A percentile compares a stretch with the other conserved stretches of the same genome.
Evolutionary conservation across 225 moss, liverwort and hornwort species (phyloP).

Genomic region (Pseudoscleropodium purum): DNA sequence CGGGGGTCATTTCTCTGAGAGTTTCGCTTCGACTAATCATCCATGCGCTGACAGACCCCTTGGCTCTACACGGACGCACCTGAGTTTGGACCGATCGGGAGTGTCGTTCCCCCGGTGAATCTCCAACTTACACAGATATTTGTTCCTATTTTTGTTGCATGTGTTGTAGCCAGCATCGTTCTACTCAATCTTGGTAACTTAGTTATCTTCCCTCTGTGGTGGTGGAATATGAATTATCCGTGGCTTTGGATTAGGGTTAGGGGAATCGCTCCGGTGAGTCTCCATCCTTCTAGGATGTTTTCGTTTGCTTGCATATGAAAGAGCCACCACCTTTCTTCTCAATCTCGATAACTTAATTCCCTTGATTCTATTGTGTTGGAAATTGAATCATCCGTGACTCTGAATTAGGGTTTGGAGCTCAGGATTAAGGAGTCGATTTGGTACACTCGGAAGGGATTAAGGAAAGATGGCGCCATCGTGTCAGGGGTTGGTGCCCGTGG

Average conservation of each 20-base stretch:
- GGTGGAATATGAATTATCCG: background rate
- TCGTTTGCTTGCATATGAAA: background rate
- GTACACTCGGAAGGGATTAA: background rate
- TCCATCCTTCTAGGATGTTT: background rate
- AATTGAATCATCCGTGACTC: background rate
- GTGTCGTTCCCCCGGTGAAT: background rate
- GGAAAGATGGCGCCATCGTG: slow-evolving; percentile 55
- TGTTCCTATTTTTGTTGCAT: background rate
- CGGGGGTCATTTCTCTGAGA: too few species aligned
- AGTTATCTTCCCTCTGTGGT: background rate
- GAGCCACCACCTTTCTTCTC: too few species aligned
- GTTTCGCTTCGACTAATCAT: background rate
- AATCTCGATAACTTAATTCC: background rate
- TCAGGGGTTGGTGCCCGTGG: slow-evolving; percentile 39
- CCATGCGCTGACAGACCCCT: background rate
- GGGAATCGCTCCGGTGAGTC: background rate
- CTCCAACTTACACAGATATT: background rate
- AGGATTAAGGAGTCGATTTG: background rate
- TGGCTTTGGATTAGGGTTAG: slow-evolving; percentile 4
- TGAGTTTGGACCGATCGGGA: background rate
- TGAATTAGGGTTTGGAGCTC: slow-evolving; percentile 9
- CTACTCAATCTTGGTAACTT: background rate
- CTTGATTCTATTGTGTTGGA: background rate
- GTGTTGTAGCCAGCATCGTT: background rate
- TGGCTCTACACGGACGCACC: background rate